Conservation (phyloP, 2,329 filamentous ascomycete genomes). For the Ascochyta lentis region DNA sequence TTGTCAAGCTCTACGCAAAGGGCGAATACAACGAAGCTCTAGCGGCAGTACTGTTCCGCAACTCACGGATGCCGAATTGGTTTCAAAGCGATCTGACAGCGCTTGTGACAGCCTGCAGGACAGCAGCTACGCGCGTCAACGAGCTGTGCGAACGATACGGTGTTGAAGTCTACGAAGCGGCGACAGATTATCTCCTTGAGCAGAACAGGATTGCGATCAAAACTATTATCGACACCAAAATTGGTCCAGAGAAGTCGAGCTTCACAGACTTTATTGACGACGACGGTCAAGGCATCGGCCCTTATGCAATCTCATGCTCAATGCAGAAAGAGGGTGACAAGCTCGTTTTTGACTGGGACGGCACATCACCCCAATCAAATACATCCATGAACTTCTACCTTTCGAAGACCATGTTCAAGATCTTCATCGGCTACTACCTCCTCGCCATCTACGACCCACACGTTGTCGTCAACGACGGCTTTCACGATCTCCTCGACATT, state of each 20-base stretch:
- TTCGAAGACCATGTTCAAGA: slow-evolving; percentile 59
- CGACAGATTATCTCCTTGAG: slow-evolving; percentile 53
- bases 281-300: slow-evolving; percentile 55
- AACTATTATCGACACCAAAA: slow-evolving; percentile 56
- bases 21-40: slow-evolving; percentile 55
- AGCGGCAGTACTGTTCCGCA: slow-evolving; percentile 56
- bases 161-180: slow-evolving; percentile 54
- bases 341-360: slow-evolving; percentile 58
- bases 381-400: slow-evolving; percentile 59
- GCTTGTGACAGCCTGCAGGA: slow-evolving; percentile 56
- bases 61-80: slow-evolving; percentile 58
- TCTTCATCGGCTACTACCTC: slow-evolving; percentile 59
- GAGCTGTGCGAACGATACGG: slow-evolving; percentile 57
- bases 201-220: slow-evolving; percentile 55
- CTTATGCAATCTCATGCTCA: slow-evolving; percentile 56
- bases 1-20: slow-evolving; percentile 55
- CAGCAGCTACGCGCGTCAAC: slow-evolving; percentile 53
- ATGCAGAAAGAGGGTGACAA: slow-evolving; percentile 55
- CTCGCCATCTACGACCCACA: slow-evolving; percentile 58
- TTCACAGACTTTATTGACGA: slow-evolving; percentile 61
- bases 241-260: slow-evolving; percentile 50
- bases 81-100: slow-evolving; percentile 57
- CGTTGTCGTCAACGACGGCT: slow-evolving; percentile 59
- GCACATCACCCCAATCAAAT: slow-evolving; percentile 56
- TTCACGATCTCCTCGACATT: slow-evolving; percentile 59